Evolutionary conservation across 257 asterid species (phyloP), one percentile per base, ranked within the genome.

Genomic region (Eucommia ulmoides): DNA sequence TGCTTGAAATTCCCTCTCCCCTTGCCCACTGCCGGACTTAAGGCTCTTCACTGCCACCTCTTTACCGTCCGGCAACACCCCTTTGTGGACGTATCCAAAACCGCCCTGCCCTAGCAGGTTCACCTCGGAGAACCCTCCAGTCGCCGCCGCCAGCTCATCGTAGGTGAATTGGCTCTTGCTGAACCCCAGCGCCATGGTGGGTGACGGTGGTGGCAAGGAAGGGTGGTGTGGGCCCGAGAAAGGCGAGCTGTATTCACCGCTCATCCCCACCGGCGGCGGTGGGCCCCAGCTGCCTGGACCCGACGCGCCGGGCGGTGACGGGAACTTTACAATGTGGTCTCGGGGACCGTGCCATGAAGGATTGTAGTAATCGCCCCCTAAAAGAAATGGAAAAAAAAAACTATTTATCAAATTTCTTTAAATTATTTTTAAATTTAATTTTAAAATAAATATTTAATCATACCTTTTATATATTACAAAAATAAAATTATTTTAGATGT

Each of bases 1-100:
- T 0, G 87, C 83, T 54, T 74, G 87, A 45, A 60, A 60, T 45
- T 60, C 65, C 7, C 60, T 46, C 20, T 60, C 59, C 20, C 65
- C 65, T 33, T 60, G 65, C 33, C 65, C 65, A 15, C 54, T 52
- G 0, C 51, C 51, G 10, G 53, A 33, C 38, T 60, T 60, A 12
- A 52, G 51, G 24, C 52, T 54, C 56, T 60, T 60, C 18, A 60
- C 54, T 0, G 60, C 60, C 0, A 60, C 33, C 9, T 60, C 65
- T 52, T 45, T 60, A 15, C 65, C 60, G 33, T 52, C 46, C 8
- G 53, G 65, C 8, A 60, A 47, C 20, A 60, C 19, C 23, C 65
- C 65, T 54, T 35, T 60, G 29, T 60, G 50, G 16, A 60, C 65
- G 53, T 45, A 45, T n/a, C 65, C 65, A 52, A 60, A 60, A 21